phyloP scores from a whole-genome alignment of 192 early-diverging fungal genomes.

The Podila minutissima region DNA sequence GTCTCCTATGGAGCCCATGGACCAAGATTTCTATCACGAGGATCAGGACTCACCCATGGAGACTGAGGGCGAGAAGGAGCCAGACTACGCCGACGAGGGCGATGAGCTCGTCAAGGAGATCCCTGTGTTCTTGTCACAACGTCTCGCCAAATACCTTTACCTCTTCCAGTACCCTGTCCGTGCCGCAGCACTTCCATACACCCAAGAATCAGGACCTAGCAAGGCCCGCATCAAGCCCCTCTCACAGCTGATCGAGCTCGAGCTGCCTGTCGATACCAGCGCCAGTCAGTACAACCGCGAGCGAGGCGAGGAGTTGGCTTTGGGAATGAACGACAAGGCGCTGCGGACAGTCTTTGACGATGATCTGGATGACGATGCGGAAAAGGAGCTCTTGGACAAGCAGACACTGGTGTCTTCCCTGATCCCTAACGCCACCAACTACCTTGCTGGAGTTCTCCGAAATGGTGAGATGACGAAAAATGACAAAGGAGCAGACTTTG shows the following conservation, averaged over 20 bases:
- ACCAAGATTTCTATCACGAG: neutral
- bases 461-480: constrained; percentile 59
- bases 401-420: constrained; percentile 81
- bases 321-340: constrained; percentile 78
- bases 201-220: constrained; percentile 55
- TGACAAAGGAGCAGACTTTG: neutral
- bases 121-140: constrained; percentile 81
- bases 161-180: constrained; percentile 89
- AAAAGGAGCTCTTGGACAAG: constrained; percentile 76
- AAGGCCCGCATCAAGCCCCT: constrained; percentile 85
- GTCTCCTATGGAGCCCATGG: neutral
- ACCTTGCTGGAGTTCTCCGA: constrained; percentile 82
- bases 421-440: constrained; percentile 82
- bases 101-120: constrained; percentile 80
- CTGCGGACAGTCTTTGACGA: constrained; percentile 69
- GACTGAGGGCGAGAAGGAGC: constrained; percentile 12
- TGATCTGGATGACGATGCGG: constrained; percentile 54
- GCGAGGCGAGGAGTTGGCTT: constrained; percentile 79
- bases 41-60: constrained; percentile 14
- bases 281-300: constrained; percentile 80
- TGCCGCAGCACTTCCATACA: constrained; percentile 54
- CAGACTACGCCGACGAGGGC: constrained; percentile 57
- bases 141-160: constrained; percentile 75
- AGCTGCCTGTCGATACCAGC: constrained; percentile 81
- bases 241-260: constrained; percentile 85